Evolutionary conservation across 345 rosid genomes (phyloP).

Genomic region (Adansonia digitata): DNA sequence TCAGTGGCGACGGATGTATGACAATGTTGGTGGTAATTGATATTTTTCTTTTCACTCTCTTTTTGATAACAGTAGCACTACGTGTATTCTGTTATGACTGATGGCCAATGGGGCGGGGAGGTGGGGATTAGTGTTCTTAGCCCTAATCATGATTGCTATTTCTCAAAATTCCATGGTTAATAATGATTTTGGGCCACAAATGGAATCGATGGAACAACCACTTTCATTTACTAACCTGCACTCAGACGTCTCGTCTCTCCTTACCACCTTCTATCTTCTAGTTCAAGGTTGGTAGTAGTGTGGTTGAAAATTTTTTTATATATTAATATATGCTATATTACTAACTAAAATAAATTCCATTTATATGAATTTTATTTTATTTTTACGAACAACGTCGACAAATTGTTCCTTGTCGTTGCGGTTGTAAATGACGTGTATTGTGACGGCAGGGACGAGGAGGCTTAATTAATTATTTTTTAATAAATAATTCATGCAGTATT

Average conservation of each 20-base stretch:
- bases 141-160: constrained; percentile 52
- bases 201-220: constrained; percentile 81
- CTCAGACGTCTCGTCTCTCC: constrained; percentile 40
- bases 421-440: constrained; percentile 22
- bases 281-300: constrained; percentile 12
- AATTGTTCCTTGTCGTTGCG: not conserved
- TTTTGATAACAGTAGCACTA: too few species aligned
- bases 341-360: constrained; percentile 1
- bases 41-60: too few species aligned
- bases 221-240: constrained; percentile 33
- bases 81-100: constrained; percentile 44
- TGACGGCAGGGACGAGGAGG: constrained; percentile 18
- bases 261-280: constrained; percentile 23
- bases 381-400: not conserved
- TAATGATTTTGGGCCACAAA: constrained; percentile 59
- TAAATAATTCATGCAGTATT: too few species aligned
- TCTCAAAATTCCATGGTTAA: constrained; percentile 44
- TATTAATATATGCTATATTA: not conserved
- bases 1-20: too few species aligned
- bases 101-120: too few species aligned
- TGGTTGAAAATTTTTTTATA: not conserved
- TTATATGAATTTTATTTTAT: not conserved
- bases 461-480: not conserved
- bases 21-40: too few species aligned
- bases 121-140: constrained; percentile 44